Evolutionary conservation across 2,329 filamentous ascomycete genomes (phyloP).

Genomic region (Exophiala dermatitidis): DNA sequence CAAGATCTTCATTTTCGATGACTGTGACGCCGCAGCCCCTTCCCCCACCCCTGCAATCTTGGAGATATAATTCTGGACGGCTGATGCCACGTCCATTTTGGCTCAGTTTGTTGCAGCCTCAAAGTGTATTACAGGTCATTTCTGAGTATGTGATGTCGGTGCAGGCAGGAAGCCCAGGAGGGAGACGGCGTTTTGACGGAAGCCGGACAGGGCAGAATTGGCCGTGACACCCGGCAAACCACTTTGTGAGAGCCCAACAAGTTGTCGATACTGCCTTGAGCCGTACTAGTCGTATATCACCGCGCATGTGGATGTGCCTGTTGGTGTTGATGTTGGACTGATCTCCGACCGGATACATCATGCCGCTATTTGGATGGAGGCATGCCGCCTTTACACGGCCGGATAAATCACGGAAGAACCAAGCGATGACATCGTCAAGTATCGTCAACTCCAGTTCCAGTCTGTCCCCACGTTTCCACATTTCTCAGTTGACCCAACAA

Average conservation of each 20-base stretch:
- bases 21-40: constrained; percentile 52
- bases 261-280: too few relatives aligned
- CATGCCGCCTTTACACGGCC: too few relatives aligned
- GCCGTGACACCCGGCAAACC: neutral
- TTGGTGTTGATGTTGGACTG: too few relatives aligned
- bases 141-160: neutral
- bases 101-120: neutral
- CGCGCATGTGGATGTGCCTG: too few relatives aligned
- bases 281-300: too few relatives aligned
- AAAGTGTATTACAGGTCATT: neutral
- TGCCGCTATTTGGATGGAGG: too few relatives aligned
- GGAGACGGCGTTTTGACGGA: neutral
- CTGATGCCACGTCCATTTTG: constrained; percentile 85
- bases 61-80: constrained; percentile 87
- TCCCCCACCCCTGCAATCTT: constrained; percentile 90
- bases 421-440: neutral
- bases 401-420: too few relatives aligned
- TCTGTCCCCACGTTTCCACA: constrained; percentile 2
- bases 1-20: constrained; percentile 96
- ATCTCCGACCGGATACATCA: too few relatives aligned
- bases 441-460: neutral
- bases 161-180: neutral
- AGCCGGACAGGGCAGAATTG: neutral
- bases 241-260: too few relatives aligned
- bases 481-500: neutral